Percentiles rank a stretch among this genome's conserved stretches.
Conservation (phyloP, 2,329 filamentous ascomycete genomes). For the Myriosclerotinia curreyana region DNA sequence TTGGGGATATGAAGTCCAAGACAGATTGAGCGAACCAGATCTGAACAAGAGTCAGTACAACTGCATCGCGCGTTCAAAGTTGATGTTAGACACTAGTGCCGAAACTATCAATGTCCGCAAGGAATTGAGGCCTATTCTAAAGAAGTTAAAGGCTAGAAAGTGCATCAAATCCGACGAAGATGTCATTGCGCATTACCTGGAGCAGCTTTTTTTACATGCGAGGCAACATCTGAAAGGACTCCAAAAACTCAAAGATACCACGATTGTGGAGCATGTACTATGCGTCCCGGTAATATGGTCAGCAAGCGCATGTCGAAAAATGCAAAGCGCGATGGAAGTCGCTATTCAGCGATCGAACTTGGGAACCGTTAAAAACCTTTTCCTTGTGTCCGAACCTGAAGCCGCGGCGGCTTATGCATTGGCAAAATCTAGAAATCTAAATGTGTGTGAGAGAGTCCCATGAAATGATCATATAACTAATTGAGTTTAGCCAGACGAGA, state of each 20-base stretch:
- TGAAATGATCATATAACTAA: neutral
- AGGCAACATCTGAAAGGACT: conserved; percentile 17
- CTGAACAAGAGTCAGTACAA: conserved; percentile 21
- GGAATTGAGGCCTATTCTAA: conserved; percentile 18
- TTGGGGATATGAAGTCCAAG: conserved; percentile 26
- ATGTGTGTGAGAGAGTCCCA: neutral
- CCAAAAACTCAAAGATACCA: neutral
- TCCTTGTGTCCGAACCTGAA: conserved; percentile 32
- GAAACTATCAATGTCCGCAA: conserved; percentile 24
- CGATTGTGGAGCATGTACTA: conserved; percentile 24
- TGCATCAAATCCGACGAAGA: conserved; percentile 22
- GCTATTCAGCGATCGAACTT: conserved; percentile 20
- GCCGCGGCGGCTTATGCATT: conserved; percentile 21
- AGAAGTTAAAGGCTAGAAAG: conserved; percentile 13
- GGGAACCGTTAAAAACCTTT: conserved; percentile 30
- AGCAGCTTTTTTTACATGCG: conserved; percentile 24
- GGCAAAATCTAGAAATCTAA: conserved; percentile 17
- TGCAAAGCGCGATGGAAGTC: conserved; percentile 26
- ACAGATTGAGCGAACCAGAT: conserved; percentile 15
- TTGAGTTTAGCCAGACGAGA: conserved; percentile 25
- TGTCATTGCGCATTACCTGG: conserved; percentile 27
- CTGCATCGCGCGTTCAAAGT: conserved; percentile 24
- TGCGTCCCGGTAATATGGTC: conserved; percentile 27
- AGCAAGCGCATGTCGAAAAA: conserved; percentile 24
- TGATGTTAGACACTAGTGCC: conserved; percentile 26